A percentile compares a stretch with the other conserved stretches of the same genome.
Conservation (phyloP, 257 asterid genomes). For the Fraxinus excelsior region DNA sequence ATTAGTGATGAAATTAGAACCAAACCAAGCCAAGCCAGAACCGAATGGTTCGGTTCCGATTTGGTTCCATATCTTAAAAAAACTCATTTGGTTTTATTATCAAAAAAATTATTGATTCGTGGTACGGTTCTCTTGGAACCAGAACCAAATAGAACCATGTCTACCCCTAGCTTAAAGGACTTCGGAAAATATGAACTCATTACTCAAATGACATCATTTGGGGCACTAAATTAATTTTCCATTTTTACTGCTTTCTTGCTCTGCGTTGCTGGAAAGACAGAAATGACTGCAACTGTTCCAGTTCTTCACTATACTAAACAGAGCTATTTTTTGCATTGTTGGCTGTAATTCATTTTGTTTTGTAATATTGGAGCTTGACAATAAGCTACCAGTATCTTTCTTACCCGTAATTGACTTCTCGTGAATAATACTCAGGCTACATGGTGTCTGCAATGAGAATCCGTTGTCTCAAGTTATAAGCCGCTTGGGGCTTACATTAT, state of each 20-base stretch:
- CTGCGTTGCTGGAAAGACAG: background rate
- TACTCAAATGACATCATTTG: slow-evolving; percentile 2
- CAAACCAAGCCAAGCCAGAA: too few relatives aligned
- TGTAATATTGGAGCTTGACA: slow-evolving; percentile 3
- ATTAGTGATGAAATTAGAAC: too few relatives aligned
- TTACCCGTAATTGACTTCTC: slow-evolving; percentile 11
- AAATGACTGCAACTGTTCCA: background rate
- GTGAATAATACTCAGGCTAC: slow-evolving; percentile 61
- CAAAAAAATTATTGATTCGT: too few relatives aligned
- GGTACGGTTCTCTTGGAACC: too few relatives aligned
- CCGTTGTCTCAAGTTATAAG: slow-evolving; percentile 94
- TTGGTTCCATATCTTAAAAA: too few relatives aligned
- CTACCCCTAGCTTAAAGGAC: background rate
- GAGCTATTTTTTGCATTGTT: background rate
- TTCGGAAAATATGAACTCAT: background rate
- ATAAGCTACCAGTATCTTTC: background rate
- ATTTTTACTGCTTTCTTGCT: background rate
- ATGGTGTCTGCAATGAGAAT: slow-evolving; percentile 98
- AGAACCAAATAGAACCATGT: too few relatives aligned
- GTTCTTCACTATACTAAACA: background rate
- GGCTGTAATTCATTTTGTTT: slow-evolving; percentile 16
- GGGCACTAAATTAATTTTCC: background rate
- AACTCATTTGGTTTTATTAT: too few relatives aligned
- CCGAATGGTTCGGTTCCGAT: too few relatives aligned
- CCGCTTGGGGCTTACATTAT: slow-evolving; percentile 78